phyloP scores from a whole-genome alignment of 805 yeast species.

The Grigorovia humatica region DNA sequence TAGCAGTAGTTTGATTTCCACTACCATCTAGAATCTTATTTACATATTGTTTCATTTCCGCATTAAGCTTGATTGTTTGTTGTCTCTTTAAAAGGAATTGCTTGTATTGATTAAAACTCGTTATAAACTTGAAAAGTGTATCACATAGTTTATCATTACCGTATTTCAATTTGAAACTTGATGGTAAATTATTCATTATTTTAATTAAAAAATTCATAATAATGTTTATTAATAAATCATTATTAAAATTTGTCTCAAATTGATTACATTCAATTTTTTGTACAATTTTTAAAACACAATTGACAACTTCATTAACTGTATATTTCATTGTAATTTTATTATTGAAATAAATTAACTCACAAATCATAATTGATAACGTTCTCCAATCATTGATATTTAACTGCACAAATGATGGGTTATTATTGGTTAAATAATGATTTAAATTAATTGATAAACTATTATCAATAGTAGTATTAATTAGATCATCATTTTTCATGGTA shows the following conservation, averaged over 20 bases:
- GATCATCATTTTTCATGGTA: conserved; percentile 8
- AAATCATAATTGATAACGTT: conserved; percentile 47
- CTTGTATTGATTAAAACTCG: conserved; percentile 17
- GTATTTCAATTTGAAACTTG: conserved; percentile 24
- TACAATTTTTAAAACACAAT: conserved; percentile 35
- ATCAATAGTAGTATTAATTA: no score
- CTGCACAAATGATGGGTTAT: neutral
- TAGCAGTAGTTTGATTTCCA: no score
- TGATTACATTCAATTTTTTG: conserved; percentile 10
- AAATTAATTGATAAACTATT: neutral
- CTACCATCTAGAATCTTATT: neutral
- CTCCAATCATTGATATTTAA: conserved; percentile 37
- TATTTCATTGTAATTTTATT: conserved; percentile 42
- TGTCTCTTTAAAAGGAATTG: conserved; percentile 4
- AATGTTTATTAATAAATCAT: neutral
- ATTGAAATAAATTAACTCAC: conserved; percentile 57
- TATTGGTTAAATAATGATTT: no score
- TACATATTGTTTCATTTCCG: neutral
- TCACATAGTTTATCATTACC: conserved; percentile 1
- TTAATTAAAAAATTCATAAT: neutral
- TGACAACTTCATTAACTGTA: neutral
- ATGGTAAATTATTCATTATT: conserved; percentile 10
- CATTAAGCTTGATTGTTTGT: neutral
- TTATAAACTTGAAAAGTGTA: conserved; percentile 4
- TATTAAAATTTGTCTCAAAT: conserved; percentile 5